Base-by-base conservation (phyloP, 1,284 basidiomycete species). In the Ceratobasidium sp. region DNA sequence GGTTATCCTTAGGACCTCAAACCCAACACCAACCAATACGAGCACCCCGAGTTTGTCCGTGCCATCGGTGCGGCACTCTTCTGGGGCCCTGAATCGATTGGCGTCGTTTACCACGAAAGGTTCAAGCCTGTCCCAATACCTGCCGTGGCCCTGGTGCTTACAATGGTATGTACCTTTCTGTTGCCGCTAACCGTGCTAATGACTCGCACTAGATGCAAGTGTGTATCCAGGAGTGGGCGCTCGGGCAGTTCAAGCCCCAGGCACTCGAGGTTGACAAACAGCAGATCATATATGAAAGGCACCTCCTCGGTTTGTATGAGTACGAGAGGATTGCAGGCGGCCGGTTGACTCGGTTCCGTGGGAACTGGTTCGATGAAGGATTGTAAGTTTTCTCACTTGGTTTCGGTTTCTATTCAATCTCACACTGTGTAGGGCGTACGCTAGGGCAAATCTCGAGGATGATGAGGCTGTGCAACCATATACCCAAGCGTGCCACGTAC, bases 11-110 rank as follows among this genome's bases (percentile, higher is more conserved):
- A 68, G 66, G 50, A 68, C 27, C 50, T 68, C 23, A 44, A 27
- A 18, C 44, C 44, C 33, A 48, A 68, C 20, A 23, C 50, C 12
- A n/a, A 68, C 30, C 66, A 68, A 30, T 68, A 52, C 23, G 66
- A 68, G 33, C 66, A 68, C 23, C 50, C 66, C 35, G 18, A 55
- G 52, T 35, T 68, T n/a, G n/a, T 68, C 35, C 50, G 66, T 35
- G 66, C 48, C 7, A 68, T 68, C 18, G 66, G 66, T 35, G 66
- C 66, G 30, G 66, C 50, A 38, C 30, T 68, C 16, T 68, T 68
- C 50, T 68, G 66, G 66, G 66, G 55, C 8, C 20, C 48, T 16
- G 66, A 68, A 8, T 54, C 66, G 8, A n/a, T 68, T 23, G 66
- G 66, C 12, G 66, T 55, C 6, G 46, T 48, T 7, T 68, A 54